Base-by-base conservation (phyloP, 2,329 filamentous ascomycete species). In the Beauveria brongniartii region DNA sequence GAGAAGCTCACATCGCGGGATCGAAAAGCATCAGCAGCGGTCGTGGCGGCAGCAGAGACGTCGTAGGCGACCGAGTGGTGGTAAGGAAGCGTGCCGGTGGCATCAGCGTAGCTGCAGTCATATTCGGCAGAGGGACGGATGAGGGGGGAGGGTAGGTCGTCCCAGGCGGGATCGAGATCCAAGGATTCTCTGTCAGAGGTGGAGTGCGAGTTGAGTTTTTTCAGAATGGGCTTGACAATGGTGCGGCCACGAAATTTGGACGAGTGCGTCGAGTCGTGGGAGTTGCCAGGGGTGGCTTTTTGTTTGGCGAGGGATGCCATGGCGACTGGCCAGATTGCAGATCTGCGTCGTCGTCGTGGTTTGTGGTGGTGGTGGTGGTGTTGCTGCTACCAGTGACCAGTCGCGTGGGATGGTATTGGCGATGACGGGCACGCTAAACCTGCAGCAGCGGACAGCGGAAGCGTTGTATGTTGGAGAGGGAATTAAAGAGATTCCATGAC, bases 101-200 rank as follows among this genome's bases (percentile, higher is more conserved):
- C 43, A n/a, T 61, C 47, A 26, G 40, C 26, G 34, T 54, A 40
- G 62, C 69, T 67, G 59, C 65, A 61, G 58, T 67, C 70, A 64
- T 68, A 70, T 61, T 67, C 56, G 18, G 28, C 43, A 2, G 61
- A 67, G 53, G 67, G 64, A 57, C 65, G 69, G 50, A 66, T 66
- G 64, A 69, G 67, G 72, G 68, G 69, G 9, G 64, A 61, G 24
- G 68, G 68, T 66, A 84, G 81, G 63, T 86, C 82, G 47, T 83
- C 80, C 78, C 82, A 84, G 22, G 78, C 77, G 50, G 84, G 80
- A 69, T 86, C 81, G 64, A 87, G 71, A 66, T 88, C 85, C 63
- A 87, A 72, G 51, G 84, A 87, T 67, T 79, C 85, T 74, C 85
- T 85, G 65, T 85, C 82, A 65, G 82, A 84, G 54, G 80, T 76